These are phyloP conservation scores for Aspergillus sp. DNA, from an alignment of 2,329 filamentous ascomycete species.

Conservation along the genomic window DNA sequence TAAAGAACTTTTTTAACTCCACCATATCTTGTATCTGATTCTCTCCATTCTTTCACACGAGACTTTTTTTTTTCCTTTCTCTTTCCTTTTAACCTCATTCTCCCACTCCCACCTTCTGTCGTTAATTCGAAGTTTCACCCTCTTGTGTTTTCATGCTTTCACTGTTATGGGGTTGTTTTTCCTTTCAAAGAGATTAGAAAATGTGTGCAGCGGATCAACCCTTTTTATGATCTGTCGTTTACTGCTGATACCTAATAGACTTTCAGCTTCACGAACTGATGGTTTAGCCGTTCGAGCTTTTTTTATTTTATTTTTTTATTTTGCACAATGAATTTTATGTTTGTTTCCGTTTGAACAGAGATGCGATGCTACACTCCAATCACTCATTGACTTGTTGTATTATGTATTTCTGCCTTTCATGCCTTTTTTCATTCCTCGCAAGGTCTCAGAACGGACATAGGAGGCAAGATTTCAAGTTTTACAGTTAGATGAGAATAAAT, in stretches of 20 bases:
- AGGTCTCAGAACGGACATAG: neutral
- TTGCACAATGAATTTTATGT: neutral
- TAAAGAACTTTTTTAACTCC: neutral
- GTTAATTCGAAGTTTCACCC: neutral
- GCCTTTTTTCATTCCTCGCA: neutral
- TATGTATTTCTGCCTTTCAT: neutral
- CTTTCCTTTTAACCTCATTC: neutral
- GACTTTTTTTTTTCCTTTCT: neutral
- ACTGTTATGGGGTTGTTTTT: neutral
- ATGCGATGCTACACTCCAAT: neutral
- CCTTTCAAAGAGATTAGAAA: conserved; percentile 25
- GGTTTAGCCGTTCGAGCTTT: neutral
- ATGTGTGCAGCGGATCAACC: conserved; percentile 25
- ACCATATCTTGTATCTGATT: neutral
- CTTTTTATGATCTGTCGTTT: conserved; percentile 27
- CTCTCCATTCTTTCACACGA: neutral
- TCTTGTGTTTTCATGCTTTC: conserved; percentile 3
- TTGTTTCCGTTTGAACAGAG: neutral
- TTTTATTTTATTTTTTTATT: too few species aligned
- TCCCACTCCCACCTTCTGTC: neutral
- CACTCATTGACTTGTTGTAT: neutral
- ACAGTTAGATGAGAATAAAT: neutral
- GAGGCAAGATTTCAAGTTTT: neutral
- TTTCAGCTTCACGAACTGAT: conserved; percentile 24
- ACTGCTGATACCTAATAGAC: conserved; percentile 33